Evolutionary conservation across 306 rosid genomes (phyloP), one percentile per base, ranked within the genome.

Genomic region (Cicer chorassanicum): DNA sequence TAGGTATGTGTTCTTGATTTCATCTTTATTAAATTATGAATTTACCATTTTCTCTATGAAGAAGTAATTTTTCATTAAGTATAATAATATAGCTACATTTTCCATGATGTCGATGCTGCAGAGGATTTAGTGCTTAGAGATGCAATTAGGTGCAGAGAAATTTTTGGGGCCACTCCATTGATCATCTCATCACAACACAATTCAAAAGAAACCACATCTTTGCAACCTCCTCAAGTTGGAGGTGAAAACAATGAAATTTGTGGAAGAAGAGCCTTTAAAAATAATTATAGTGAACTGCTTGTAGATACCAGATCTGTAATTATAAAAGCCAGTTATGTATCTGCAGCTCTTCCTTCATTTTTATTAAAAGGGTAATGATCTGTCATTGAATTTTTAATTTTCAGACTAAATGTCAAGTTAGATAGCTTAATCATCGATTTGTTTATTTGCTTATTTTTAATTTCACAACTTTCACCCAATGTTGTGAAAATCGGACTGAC

Each of bases 81-180:
- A 36, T 82, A 62, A 72, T 50, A 65, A 29, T 42, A 6, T 73
- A 68, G 50, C 65, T 72, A 38, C 38, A 56, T 74, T 82, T 83
- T 46, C 65, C 44, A 34, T 72, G 45, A 68, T 82, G 49, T 45
- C 80, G 66, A 79, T 68, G 53, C 68, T 85, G 86, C 96, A 93
- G 96, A 88, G 89, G 85, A 87, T 80, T 88, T 89, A 55, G 89
- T 85, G 51, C 74, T 75, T 21, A 71, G 85, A 85, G 97, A 93
- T 70, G 81, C 75, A 45, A 41, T 42, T 70, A 75, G 82, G 80
- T 70, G 40, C 80, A 77, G 36, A 4, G 71, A 67, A 57, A 59
- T 69, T 54, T 65, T 73, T 59, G 63, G 78, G 62, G 49, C 67
- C 74, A 68, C 69, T 67, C 78, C 86, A 15, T 60, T 18, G 34